Conservation (phyloP, 108 stramenopile genomes). For the Skeletonema tropicum region DNA sequence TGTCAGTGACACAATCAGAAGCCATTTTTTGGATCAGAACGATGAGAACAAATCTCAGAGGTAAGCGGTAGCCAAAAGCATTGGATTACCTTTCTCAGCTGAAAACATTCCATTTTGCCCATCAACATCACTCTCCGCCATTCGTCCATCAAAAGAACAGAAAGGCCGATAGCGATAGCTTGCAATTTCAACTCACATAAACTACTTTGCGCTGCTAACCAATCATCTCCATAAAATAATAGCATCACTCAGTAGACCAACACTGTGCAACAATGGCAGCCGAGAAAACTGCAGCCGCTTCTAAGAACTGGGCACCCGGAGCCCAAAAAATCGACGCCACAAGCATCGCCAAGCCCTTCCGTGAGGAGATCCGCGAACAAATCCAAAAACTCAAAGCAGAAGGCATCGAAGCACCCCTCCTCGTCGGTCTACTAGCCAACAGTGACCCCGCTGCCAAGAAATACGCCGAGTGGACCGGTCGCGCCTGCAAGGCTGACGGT, state of each 20-base stretch:
- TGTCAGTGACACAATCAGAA: no score
- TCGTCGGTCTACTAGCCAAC: conserved; percentile 94
- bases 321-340: conserved; percentile 81
- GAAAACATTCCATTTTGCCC: not conserved
- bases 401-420: conserved; percentile 85
- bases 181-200: not conserved
- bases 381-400: conserved; percentile 66
- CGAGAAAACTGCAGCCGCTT: not conserved
- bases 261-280: not conserved
- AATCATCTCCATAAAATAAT: not conserved
- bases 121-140: not conserved
- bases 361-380: conserved; percentile 86
- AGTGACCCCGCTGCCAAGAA: conserved; percentile 90
- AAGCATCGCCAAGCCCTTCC: conserved; percentile 85
- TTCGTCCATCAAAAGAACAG: not conserved
- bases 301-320: conserved; percentile 19
- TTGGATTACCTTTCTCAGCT: not conserved
- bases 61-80: not conserved
- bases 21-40: not conserved
- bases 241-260: not conserved
- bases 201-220: not conserved
- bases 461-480: conserved; percentile 97
- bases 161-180: not conserved
- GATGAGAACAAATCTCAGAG: not conserved
- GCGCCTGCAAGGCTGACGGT: conserved; percentile 89